Evolutionary conservation across 2,329 filamentous ascomycete species (phyloP), one percentile per base, ranked within the genome.

Genomic region (Colletotrichum sp.): DNA sequence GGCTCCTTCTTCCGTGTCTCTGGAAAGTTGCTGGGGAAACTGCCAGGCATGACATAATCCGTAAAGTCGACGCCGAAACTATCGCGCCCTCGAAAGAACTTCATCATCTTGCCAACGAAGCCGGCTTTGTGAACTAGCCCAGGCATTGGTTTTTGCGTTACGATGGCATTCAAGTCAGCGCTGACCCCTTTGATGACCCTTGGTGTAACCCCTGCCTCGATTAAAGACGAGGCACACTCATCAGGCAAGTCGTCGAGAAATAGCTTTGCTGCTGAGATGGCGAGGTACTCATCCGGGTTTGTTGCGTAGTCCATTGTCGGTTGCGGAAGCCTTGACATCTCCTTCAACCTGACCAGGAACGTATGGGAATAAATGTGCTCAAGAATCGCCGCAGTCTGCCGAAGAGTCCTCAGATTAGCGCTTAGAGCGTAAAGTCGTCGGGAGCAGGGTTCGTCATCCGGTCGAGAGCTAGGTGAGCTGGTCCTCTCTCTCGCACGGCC

Each of bases 321-420:
- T 16, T 71, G 62, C 7, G 75, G 75, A 9, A 36, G 8, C 28
- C 32, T 75, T 9, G 52, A 77, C 7, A 49, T 64, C 32, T 62
- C 44, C 36, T 66, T 77, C 60, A 77, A 16, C 18, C 60, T 59
- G 10, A 39, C 30, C n/a, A 77, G 36, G 16, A 77, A 75, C 6
- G 71, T 59, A 16, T 71, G 36, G 8, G 76, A 77, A 57, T 77
- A 77, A 16, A 77, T 44, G 28, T 28, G 68, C 55, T 77, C 76
- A n/a, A 77, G 34, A 6, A 73, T 69, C 13, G 28, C 32, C 16
- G 65, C 69, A 34, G 76, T 69, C 26, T 71, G 69, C 28, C 59
- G 74, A 30, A 76, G 69, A 18, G 39, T 30, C 15, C 28, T 8
- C 24, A 59, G 16, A 34, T 71, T 63, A 16, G 55, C 36, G 9